These are phyloP conservation scores for Backusella psychrophila DNA, from an alignment of 192 early-diverging fungal species.

Conservation along the genomic window DNA sequence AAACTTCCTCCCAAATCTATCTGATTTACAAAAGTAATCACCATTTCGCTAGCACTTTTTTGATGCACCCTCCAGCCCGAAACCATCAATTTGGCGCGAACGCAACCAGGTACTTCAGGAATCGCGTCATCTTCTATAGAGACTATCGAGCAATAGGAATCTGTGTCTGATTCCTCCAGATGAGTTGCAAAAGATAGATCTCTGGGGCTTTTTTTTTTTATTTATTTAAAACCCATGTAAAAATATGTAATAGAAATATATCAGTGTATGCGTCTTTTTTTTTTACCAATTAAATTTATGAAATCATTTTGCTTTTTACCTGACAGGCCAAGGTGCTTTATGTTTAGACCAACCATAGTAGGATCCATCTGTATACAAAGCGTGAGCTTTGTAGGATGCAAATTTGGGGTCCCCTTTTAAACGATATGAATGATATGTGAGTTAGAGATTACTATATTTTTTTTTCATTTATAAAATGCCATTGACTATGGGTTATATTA, in stretches of 20 bases:
- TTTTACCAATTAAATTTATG: not conserved
- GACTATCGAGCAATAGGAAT: constrained; percentile 34
- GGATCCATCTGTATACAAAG: constrained; percentile 21
- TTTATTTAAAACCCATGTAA: not conserved
- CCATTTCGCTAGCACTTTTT: constrained; percentile 21
- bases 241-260: not conserved
- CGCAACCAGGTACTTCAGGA: constrained; percentile 44
- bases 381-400: constrained; percentile 22
- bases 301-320: constrained; percentile 8
- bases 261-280: not conserved
- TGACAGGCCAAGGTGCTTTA: constrained; percentile 35
- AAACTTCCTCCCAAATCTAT: constrained; percentile 49
- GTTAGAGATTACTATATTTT: no score
- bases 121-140: constrained; percentile 47
- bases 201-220: constrained; percentile 33
- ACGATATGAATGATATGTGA: no score
- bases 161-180: constrained; percentile 18
- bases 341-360: constrained; percentile 28
- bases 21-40: constrained; percentile 48
- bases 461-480: not conserved
- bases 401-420: constrained; percentile 35
- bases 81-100: constrained; percentile 43
- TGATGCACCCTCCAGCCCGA: constrained; percentile 50
- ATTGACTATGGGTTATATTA: not conserved
- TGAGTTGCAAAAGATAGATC: constrained; percentile 42